Evolutionary conservation across 2,329 filamentous ascomycete species (phyloP), one percentile per base, ranked within the genome.

Genomic region (Thelonectria blattea): DNA sequence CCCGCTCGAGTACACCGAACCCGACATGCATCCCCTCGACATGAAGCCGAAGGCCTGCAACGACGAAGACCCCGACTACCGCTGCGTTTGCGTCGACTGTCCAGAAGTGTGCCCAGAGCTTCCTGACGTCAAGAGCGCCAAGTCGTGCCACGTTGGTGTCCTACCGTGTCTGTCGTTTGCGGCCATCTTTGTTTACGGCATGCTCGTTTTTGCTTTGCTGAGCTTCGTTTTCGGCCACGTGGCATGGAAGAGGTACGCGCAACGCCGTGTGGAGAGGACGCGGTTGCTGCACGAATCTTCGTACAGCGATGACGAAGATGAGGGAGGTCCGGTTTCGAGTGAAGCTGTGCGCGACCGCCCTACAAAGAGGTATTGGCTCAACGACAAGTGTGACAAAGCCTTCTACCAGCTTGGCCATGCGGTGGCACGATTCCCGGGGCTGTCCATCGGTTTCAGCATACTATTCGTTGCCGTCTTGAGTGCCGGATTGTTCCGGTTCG

Each of bases 111-210:
- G 95, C 71, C 91, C 93, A 0, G 86, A 88, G 68, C 83, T 99
- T 17, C 91, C 93, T 0, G 87, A 87, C 3, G 85, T 98, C n/a
- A 80, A 88, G 56, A 81, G 90, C 55, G 80, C 83, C 2, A 83
- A 88, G 53, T 84, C 88, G 24, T 99, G 95, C 75, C 86, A 89
- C 67, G 93, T 99, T 42, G 95, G 95, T 46, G 77, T 88, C 7
- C 79, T 99, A n/a, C 94, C 94, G 0, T 99, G 96, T 71, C 81
- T 99, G 41, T 97, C 94, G 0, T 98, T 99, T 74, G 89, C 91
- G 0, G 92, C 96, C 46, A 91, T 99, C 68, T 82, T 98, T 56
- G 84, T 92, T 42, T 99, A 99, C 75, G 87, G 89, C 4, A 77
- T 92, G 43, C 85, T 95, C 58, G 75, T 98, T 7, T 81, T 90